phyloP scores from a whole-genome alignment of 2,329 filamentous ascomycete genomes.

The Phaeosphaeriaceae sp. region DNA sequence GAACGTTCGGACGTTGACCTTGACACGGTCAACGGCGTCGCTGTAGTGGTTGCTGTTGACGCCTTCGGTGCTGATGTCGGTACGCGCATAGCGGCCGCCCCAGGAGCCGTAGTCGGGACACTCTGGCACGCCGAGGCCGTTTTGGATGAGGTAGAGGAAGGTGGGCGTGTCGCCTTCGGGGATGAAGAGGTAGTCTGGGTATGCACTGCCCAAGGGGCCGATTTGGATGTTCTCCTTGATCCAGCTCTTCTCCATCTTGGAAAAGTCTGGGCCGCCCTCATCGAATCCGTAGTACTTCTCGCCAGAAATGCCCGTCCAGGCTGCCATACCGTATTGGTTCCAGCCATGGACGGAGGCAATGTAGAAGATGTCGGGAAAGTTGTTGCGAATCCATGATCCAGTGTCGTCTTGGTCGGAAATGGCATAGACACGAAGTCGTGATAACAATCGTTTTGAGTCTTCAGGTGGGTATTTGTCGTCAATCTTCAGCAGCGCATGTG shows the following conservation, averaged over 20 bases:
- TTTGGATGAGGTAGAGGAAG: constrained; percentile 59
- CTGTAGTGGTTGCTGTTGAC: constrained; percentile 47
- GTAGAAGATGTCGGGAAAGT: constrained; percentile 63
- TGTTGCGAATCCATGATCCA: constrained; percentile 62
- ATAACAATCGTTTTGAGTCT: constrained; percentile 41
- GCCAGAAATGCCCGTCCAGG: constrained; percentile 65
- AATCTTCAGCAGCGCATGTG: constrained; percentile 56
- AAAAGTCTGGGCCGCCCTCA: constrained; percentile 57
- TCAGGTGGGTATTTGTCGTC: constrained; percentile 40
- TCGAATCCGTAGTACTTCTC: constrained; percentile 57
- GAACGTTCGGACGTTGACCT: constrained; percentile 42
- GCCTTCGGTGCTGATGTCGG: constrained; percentile 43
- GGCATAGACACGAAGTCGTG: constrained; percentile 48
- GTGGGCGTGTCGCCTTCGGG: constrained; percentile 63
- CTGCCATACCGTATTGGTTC: constrained; percentile 61
- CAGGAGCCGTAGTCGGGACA: constrained; percentile 58
- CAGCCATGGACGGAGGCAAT: constrained; percentile 64
- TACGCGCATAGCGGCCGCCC: constrained; percentile 56
- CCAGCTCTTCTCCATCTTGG: constrained; percentile 60
- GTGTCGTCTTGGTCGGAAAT: constrained; percentile 68
- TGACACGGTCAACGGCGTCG: constrained; percentile 48
- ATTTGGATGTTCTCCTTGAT: constrained; percentile 62
- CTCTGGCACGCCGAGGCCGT: constrained; percentile 56
- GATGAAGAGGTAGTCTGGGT: constrained; percentile 58
- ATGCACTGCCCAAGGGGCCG: constrained; percentile 52